These are phyloP conservation scores for Parmales sp. DNA, from an alignment of 108 stramenopile genomes.

Conservation along the genomic window DNA sequence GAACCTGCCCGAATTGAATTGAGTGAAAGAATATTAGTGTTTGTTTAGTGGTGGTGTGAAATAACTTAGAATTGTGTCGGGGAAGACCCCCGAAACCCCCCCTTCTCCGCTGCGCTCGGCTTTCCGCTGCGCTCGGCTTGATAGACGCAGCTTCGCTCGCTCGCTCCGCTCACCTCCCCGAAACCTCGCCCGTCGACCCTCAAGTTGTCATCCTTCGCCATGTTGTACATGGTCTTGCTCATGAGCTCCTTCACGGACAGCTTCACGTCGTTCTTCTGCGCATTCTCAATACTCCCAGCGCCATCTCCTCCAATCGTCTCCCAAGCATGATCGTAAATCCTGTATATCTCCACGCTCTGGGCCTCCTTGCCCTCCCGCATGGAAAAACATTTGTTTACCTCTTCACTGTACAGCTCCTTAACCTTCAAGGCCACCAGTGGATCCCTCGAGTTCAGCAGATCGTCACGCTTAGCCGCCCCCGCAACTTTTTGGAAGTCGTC, in stretches of 20 bases:
- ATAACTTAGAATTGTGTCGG: too few species aligned
- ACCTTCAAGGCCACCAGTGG: constrained; percentile 48
- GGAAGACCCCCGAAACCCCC: too few species aligned
- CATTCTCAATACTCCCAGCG: too few species aligned
- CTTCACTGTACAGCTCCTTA: constrained; percentile 30
- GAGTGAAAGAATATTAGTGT: too few species aligned
- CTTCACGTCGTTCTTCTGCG: constrained; percentile 40
- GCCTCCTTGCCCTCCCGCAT: constrained; percentile 43
- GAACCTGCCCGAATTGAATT: too few species aligned
- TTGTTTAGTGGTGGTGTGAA: too few species aligned
- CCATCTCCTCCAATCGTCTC: constrained; percentile 39
- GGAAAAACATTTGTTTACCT: constrained; percentile 27
- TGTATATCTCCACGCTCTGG: constrained; percentile 34
- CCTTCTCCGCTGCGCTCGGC: too few species aligned
- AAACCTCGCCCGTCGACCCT: neutral
- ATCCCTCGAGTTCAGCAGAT: constrained; percentile 36
- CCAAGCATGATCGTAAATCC: constrained; percentile 32
- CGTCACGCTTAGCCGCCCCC: constrained; percentile 55
- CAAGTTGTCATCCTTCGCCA: neutral
- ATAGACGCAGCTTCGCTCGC: too few species aligned
- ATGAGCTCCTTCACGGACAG: constrained; percentile 43
- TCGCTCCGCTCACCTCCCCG: too few species aligned
- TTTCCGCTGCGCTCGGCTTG: too few species aligned
- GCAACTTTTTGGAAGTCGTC: constrained; percentile 46
- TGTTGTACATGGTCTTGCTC: neutral